These are phyloP conservation scores for Apocynum venetum DNA, from an alignment of 257 asterid species.

Conservation along the genomic window DNA sequence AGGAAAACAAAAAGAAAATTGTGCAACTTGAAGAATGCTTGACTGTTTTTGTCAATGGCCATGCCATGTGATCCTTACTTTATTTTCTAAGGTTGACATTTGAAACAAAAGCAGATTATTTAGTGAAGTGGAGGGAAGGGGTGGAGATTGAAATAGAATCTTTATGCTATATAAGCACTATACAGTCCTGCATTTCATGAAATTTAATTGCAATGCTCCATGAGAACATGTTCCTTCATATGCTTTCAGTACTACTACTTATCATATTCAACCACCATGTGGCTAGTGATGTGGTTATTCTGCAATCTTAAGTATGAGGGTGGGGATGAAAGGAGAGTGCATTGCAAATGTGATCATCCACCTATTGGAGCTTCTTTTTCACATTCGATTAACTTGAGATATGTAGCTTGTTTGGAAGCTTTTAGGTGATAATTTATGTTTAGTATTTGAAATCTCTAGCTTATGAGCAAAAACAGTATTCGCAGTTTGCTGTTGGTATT, in stretches of 20 bases:
- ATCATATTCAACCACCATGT: not conserved
- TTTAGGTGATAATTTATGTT: not conserved
- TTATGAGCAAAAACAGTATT: conserved; percentile 19
- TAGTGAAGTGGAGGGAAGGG: not conserved
- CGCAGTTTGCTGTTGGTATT: not conserved
- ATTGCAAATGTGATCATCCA: not conserved
- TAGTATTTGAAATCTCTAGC: not conserved
- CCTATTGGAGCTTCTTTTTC: not conserved
- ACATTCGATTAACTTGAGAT: not conserved
- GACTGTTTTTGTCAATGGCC: not conserved
- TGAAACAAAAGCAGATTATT: not conserved
- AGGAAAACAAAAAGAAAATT: no score
- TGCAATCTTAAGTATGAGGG: not conserved
- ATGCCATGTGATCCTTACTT: not conserved
- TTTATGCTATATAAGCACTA: not conserved
- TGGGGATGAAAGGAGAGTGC: not conserved
- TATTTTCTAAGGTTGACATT: not conserved
- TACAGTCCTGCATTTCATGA: not conserved
- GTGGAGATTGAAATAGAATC: not conserved
- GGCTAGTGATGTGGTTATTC: not conserved
- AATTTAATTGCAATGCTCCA: not conserved
- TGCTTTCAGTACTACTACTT: not conserved
- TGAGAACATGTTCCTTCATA: not conserved
- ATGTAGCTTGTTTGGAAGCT: not conserved
- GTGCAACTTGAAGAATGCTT: not conserved